phyloP scores from a whole-genome alignment of 1,284 basidiomycete genomes.

The Microbotryum violaceum region DNA sequence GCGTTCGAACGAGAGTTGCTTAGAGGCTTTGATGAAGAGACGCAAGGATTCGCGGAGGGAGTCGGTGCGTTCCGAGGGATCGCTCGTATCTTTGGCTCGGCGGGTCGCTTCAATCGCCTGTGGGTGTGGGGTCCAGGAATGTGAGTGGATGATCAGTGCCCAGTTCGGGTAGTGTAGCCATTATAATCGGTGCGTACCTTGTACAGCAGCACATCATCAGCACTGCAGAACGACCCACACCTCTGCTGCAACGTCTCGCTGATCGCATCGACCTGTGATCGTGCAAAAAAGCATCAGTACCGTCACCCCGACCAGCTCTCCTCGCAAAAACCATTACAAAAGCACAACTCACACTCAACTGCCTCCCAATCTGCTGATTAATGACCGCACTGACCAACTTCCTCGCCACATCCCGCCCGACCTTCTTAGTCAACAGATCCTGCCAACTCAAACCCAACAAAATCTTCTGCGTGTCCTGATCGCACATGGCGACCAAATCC shows the following conservation, averaged over 20 bases:
- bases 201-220: constrained; percentile 96
- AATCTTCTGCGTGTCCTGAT: constrained; percentile 55
- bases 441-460: constrained; percentile 68
- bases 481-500: constrained; percentile 73
- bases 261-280: constrained; percentile 77
- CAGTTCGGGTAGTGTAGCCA: background rate
- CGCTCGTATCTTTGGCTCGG: constrained; percentile 74
- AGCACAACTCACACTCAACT: constrained; percentile 65
- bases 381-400: constrained; percentile 91
- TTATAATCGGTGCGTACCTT: constrained; percentile 52
- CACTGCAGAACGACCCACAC: constrained; percentile 94
- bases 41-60: constrained; percentile 73
- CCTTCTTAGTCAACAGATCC: constrained; percentile 70
- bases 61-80: constrained; percentile 61
- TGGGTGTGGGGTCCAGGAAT: too few species aligned
- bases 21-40: constrained; percentile 77
- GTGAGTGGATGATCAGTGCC: background rate
- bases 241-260: constrained; percentile 87
- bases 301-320: background rate
- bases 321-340: background rate
- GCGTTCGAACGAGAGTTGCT: constrained; percentile 74
- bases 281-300: constrained; percentile 15
- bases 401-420: constrained; percentile 73
- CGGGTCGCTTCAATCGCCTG: constrained; percentile 89
- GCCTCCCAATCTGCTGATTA: constrained; percentile 93